These are phyloP conservation scores for Colletotrichum orbiculare DNA, from an alignment of 2,329 filamentous ascomycete species.

Conservation along the genomic window DNA sequence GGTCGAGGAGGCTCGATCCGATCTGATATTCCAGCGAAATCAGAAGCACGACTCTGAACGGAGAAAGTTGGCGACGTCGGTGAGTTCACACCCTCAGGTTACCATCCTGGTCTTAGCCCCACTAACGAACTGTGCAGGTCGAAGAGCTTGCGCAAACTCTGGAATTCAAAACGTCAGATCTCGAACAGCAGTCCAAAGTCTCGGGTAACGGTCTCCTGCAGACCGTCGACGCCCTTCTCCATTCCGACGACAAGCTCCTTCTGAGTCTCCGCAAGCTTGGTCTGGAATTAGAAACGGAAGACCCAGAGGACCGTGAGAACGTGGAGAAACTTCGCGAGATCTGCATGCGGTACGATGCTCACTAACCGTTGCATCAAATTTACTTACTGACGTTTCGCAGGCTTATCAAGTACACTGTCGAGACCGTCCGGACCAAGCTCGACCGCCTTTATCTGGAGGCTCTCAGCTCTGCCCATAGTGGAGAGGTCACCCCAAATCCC, in stretches of 20 bases:
- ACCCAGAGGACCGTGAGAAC: slow-evolving; percentile 62
- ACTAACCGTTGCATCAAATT: neutral
- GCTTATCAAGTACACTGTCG: slow-evolving; percentile 67
- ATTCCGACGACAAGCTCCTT: slow-evolving; percentile 73
- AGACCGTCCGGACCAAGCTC: slow-evolving; percentile 63
- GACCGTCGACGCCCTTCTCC: slow-evolving; percentile 61
- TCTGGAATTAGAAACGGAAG: slow-evolving; percentile 66
- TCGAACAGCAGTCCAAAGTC: slow-evolving; percentile 62
- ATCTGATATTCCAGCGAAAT: slow-evolving; percentile 48
- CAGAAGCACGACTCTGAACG: slow-evolving; percentile 54
- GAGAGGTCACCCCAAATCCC: slow-evolving; percentile 48
- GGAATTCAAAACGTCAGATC: slow-evolving; percentile 57
- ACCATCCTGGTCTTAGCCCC: too few species aligned
- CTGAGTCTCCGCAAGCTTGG: slow-evolving; percentile 74
- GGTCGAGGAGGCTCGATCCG: slow-evolving; percentile 45
- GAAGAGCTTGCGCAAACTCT: slow-evolving; percentile 60
- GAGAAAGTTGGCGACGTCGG: slow-evolving; percentile 54
- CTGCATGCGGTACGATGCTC: slow-evolving; percentile 59
- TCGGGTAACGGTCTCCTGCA: slow-evolving; percentile 58
- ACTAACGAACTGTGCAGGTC: slow-evolving; percentile 48
- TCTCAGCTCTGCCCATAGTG: slow-evolving; percentile 44
- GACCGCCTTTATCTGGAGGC: slow-evolving; percentile 67
- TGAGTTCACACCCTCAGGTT: slow-evolving; percentile 41
- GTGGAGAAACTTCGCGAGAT: slow-evolving; percentile 69
- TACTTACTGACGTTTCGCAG: slow-evolving; percentile 43